Base-by-base conservation (phyloP, 2,329 filamentous ascomycete species). In the Colletotrichum eleusines region DNA sequence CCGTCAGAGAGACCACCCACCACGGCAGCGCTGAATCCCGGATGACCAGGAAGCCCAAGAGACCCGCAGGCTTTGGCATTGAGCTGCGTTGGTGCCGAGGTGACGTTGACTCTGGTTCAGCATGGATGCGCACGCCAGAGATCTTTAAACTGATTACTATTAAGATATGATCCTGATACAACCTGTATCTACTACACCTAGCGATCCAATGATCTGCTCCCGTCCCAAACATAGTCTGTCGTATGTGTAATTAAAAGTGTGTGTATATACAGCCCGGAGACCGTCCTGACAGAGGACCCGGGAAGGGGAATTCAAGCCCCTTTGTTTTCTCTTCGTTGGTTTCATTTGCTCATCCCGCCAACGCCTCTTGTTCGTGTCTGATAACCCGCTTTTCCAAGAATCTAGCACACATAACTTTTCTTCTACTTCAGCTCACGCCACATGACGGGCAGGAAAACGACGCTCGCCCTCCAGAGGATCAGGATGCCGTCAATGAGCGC, bases 401-500 rank as follows among this genome's bases (percentile, higher is more conserved):
- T 46, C 28, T 16, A 23, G 46, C 46, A 26, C 26, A 35, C 31
- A 14, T 20, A 7, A 9, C 42, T n/a, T 44, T 6, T 44, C 1
- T 55, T 69, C 46, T 65, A 78, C 46, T 74, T 65, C 66, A 91
- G 75, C 83, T 97, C 93, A 42, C 87, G 87, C 78, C 90, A 89
- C 77, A 97, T 89, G 75, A 94, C 94, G 3, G 94, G 94, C 75
- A 96, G 84, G 77, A 97, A 95, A 18, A 97, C 93, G 60, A 91
- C 83, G 75, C 91, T 93, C 0, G 94, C 94, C 74, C 91, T 96
- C 86, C 88, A 94, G 69, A 97, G 89, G 61, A 97, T 90, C 73
- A 90, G 80, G 5, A 93, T 76, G 38, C 89, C 90, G 77, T 92
- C 88, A 58, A 92, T 81, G 4, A 94, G 73, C 12, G 91, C 86